phyloP scores from a whole-genome alignment of 768 basidiomycete genomes.

The Lyophyllum shimeji region DNA sequence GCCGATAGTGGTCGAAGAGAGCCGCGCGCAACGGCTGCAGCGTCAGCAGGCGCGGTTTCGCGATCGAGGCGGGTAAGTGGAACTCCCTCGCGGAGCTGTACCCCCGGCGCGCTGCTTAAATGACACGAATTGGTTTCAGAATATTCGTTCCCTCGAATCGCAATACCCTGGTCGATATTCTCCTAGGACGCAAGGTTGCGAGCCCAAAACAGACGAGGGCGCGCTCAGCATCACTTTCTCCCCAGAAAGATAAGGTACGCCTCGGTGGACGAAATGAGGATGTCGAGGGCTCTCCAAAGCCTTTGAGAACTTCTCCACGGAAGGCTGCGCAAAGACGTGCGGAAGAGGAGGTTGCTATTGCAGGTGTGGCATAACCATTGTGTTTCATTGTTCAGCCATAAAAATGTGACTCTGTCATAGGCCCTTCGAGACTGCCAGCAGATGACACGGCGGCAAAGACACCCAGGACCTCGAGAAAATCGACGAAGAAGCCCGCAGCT shows the following conservation, averaged over 20 bases:
- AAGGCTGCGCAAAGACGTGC: slow-evolving; percentile 5
- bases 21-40: slow-evolving; percentile 57
- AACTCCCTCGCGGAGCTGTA: not conserved
- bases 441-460: not conserved
- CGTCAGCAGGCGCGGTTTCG: slow-evolving; percentile 67
- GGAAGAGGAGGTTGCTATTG: slow-evolving; percentile 1
- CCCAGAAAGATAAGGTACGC: slow-evolving; percentile 19
- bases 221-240: slow-evolving; percentile 32
- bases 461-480: not conserved
- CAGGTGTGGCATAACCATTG: slow-evolving; percentile 5
- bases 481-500: not conserved
- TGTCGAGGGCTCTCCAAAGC: not conserved
- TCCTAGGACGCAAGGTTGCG: slow-evolving; percentile 28
- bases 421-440: not conserved
- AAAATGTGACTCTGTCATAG: not conserved
- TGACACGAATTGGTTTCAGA: not conserved
- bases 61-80: slow-evolving; percentile 62
- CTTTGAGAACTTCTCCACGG: slow-evolving; percentile 15
- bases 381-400: not conserved
- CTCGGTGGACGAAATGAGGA: not conserved
- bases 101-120: not conserved
- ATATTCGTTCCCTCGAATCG: slow-evolving; percentile 21
- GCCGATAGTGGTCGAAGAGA: slow-evolving; percentile 46
- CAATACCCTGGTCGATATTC: slow-evolving; percentile 22
- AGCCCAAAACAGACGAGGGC: slow-evolving; percentile 38